Base-by-base conservation (phyloP, 306 rosid genomes). In the Vachellia collinsii region DNA sequence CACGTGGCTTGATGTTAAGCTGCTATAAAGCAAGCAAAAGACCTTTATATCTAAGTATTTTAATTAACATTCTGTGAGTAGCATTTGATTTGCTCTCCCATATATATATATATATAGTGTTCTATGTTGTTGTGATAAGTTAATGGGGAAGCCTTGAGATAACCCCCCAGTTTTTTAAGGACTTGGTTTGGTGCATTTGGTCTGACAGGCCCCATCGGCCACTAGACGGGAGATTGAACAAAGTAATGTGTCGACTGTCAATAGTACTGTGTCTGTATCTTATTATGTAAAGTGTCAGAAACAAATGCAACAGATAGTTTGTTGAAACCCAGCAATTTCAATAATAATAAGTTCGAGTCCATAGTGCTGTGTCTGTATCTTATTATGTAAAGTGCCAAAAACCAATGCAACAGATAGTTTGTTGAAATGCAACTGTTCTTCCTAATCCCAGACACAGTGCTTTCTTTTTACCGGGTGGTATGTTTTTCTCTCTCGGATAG, bases 21-120 rank as follows among this genome's bases (percentile, higher is more conserved):
- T 64, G 74, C 47, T 58, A 29, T 71, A 79, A 62, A 47, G 67
- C 46, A 42, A 77, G 78, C 72, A 63, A 65, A 56, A 81, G 82
- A 68, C 78, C 41, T 12, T 46, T 44, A 70, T 25, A 69, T 83
- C 41, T n/a, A 70, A 56, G 66, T 81, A 73, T 39, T 81, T 70
- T 56, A 70, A 59, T 41, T 23, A 76, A 44, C 76, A 72, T 62
- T 43, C 37, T 75, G 79, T 81, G 38, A 38, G 77, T 78, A 73
- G 70, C 72, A 23, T 37, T 37, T 73, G 29, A 9, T 70, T 19
- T 54, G 61, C 23, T 54, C 61, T 17, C 8, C 75, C 39, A 73
- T 61, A 74, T 36, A 38, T 79, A 51, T 77, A 38, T 80, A 76
- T 68, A 37, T 61, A 59, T 79, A 73, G 53, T 53, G 70, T 42